These are phyloP conservation scores for Fusarium sublunatum DNA, from an alignment of 2,329 filamentous ascomycete species.

Conservation along the genomic window DNA sequence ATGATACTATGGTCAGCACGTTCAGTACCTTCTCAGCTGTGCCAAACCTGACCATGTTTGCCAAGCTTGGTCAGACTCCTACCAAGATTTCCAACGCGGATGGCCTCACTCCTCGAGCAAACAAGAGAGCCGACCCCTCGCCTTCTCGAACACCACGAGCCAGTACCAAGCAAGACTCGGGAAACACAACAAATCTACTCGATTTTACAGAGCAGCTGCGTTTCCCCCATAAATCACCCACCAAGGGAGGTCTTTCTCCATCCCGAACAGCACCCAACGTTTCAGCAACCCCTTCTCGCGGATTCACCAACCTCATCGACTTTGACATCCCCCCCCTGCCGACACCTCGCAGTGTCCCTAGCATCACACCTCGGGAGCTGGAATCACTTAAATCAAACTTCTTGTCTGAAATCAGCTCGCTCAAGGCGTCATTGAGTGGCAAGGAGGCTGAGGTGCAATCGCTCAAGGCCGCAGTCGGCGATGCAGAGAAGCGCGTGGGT, in stretches of 20 bases:
- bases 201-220: slow-evolving; percentile 86
- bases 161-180: slow-evolving; percentile 55
- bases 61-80: slow-evolving; percentile 75
- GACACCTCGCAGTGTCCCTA: slow-evolving; percentile 90
- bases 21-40: slow-evolving; percentile 92
- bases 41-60: slow-evolving; percentile 86
- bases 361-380: slow-evolving; percentile 89
- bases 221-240: slow-evolving; percentile 62
- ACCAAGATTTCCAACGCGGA: slow-evolving; percentile 60
- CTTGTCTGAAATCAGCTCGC: slow-evolving; percentile 91
- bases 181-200: slow-evolving; percentile 80
- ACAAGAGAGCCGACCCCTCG: slow-evolving; percentile 48
- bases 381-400: slow-evolving; percentile 93
- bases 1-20: slow-evolving; percentile 81
- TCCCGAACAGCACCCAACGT: slow-evolving; percentile 48
- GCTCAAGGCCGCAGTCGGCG: slow-evolving; percentile 85
- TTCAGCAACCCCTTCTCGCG: slow-evolving; percentile 60
- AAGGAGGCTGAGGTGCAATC: slow-evolving; percentile 92
- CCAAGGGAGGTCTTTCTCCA: slow-evolving; percentile 48
- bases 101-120: slow-evolving; percentile 54
- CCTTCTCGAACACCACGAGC: slow-evolving; percentile 53
- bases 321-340: slow-evolving; percentile 91
- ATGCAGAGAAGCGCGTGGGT: slow-evolving; percentile 92
- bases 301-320: slow-evolving; percentile 75
- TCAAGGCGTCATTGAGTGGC: slow-evolving; percentile 90